Conservation (phyloP, 352 stramenopile species). For the Phytophthora hibernalis region DNA sequence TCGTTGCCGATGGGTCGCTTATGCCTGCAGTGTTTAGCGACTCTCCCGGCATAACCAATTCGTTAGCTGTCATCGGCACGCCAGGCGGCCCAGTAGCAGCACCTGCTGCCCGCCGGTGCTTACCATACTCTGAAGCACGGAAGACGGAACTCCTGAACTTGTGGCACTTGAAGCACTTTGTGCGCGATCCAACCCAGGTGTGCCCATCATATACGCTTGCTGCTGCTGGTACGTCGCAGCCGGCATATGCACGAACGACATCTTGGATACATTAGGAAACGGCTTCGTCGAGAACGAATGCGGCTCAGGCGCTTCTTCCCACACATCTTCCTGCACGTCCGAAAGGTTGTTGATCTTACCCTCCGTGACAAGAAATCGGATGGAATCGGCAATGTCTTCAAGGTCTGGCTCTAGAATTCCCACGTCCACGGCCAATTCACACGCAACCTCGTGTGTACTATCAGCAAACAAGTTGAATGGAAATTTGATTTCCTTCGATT, state of each 20-base stretch:
- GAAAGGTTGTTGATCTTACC: slow-evolving; percentile 88
- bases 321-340: slow-evolving; percentile 80
- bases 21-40: slow-evolving; percentile 29
- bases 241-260: slow-evolving; percentile 64
- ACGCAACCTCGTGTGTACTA: slow-evolving; percentile 94
- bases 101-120: slow-evolving; percentile 18
- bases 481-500: slow-evolving; percentile 97
- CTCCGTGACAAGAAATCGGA: slow-evolving; percentile 87
- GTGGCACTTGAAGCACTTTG: slow-evolving; percentile 28
- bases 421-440: slow-evolving; percentile 94
- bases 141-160: slow-evolving; percentile 19
- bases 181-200: slow-evolving; percentile 29
- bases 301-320: slow-evolving; percentile 88
- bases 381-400: slow-evolving; percentile 95
- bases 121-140: slow-evolving; percentile 29
- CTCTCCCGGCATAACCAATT: slow-evolving; percentile 27
- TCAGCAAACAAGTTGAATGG: slow-evolving; percentile 96
- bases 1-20: slow-evolving; percentile 36
- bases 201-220: slow-evolving; percentile 36
- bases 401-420: slow-evolving; percentile 93
- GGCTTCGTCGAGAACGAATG: slow-evolving; percentile 83
- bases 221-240: slow-evolving; percentile 34
- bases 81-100: slow-evolving; percentile 11
- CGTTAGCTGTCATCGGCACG: slow-evolving; percentile 15
- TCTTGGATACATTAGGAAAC: slow-evolving; percentile 83